Base-by-base conservation (phyloP, 805 yeast species). In the Kockiozyma suomiensis region DNA sequence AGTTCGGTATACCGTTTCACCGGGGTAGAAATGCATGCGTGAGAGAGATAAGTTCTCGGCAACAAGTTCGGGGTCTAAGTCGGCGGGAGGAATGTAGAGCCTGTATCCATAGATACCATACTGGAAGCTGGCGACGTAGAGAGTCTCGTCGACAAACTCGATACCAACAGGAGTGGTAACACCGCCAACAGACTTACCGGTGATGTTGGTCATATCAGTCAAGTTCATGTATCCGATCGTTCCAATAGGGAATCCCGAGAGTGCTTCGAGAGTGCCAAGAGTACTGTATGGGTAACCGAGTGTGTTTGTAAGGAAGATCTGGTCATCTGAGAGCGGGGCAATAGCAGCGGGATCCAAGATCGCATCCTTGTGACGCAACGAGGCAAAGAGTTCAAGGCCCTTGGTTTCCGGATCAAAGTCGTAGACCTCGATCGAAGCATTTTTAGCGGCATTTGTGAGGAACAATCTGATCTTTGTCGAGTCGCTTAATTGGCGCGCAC, bases 161-260 rank as follows among this genome's bases (percentile, higher is more conserved):
- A 61, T 56, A 13, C 66, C 66, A 21, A 61, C 58, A 10, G 66
- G 66, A 3, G 65, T 62, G 12, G 66, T 62, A 23, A 37, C 25
- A 10, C 56, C 55, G 17, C 66, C 66, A 32, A 62, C 55, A 5
- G 55, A n/a, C 52, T 52, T 50, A 4, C 58, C 65, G 6, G 66
- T 62, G 47, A 62, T 52, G 50, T 62, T 62, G 15, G 61, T 62
- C 59, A 61, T 52, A 38, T 62, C 56, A 12, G 64, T 61, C 37
- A 62, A 47, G 54, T 62, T 50, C 59, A 62, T 45, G 62, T 46
- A 62, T n/a, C 66, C 66, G 26, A 62, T 51, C 3, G 66, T 61
- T 28, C 59, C 66, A 12, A 62, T 21, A 3, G 66, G 66, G 33
- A 61, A 61, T 8, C 54, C 66, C 13, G 66, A 56, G 21, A 62